Percentiles rank a stretch among this genome's conserved stretches.
Conservation (phyloP, 305 asterid genomes). For the Fraxinus paxiana region DNA sequence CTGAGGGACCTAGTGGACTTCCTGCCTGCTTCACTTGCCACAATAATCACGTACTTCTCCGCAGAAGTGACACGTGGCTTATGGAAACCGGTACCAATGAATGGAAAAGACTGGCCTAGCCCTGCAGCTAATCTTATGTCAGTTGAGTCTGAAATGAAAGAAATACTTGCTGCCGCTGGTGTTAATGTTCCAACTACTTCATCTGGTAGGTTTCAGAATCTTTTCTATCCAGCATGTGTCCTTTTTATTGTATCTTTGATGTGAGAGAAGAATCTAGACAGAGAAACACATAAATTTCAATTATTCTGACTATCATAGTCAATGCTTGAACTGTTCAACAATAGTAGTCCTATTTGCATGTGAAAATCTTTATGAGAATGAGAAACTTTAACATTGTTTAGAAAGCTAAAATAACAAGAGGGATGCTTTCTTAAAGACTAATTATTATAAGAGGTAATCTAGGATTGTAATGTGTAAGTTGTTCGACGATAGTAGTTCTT, state of each 20-base stretch:
- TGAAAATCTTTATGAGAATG: neutral
- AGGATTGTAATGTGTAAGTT: neutral
- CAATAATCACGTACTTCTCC: constrained; percentile 27
- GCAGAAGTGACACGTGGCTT: constrained; percentile 32
- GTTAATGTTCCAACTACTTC: constrained; percentile 25
- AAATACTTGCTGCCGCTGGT: constrained; percentile 30
- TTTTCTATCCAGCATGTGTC: neutral
- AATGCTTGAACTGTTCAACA: neutral
- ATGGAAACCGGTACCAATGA: constrained; percentile 32
- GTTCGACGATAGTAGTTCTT: neutral
- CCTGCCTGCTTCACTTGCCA: constrained; percentile 34
- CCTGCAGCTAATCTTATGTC: constrained; percentile 27
- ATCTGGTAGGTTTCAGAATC: constrained; percentile 14
- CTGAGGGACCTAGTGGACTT: constrained; percentile 29
- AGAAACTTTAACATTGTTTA: neutral
- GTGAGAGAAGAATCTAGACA: neutral
- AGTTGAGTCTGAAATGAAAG: constrained; percentile 27
- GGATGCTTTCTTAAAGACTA: neutral
- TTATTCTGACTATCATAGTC: neutral
- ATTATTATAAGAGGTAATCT: neutral
- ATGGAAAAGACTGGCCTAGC: constrained; percentile 37
- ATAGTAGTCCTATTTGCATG: neutral
- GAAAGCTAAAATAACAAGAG: neutral
- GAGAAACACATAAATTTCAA: neutral
- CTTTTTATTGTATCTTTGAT: neutral